phyloP scores from a whole-genome alignment of 2,329 filamentous ascomycete species.

The Dryadomyces quercivorus region DNA sequence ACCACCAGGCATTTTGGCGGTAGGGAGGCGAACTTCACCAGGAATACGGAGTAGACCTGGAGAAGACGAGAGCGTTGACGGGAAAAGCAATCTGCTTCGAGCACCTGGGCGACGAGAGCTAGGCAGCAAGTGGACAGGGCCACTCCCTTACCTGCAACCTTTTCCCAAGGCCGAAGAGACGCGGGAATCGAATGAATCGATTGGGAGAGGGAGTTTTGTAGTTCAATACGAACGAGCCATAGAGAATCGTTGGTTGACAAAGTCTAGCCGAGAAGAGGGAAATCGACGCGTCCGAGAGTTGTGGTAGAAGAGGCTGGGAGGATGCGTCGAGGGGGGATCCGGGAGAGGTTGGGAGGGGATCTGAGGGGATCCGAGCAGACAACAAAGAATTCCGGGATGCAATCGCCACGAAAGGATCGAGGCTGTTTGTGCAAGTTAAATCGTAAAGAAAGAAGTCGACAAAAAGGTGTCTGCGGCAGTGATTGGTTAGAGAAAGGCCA shows the following conservation, averaged over 20 bases:
- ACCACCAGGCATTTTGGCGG: conserved; percentile 55
- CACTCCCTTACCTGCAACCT: conserved; percentile 17
- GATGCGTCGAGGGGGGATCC: not conserved
- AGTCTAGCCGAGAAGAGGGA: conserved; percentile 16
- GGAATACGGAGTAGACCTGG: not conserved
- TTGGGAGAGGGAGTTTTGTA: conserved; percentile 1
- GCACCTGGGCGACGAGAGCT: conserved; percentile 21
- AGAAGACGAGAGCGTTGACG: conserved; percentile 13
- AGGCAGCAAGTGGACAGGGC: conserved; percentile 13
- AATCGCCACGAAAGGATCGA: not conserved
- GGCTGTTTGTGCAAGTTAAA: not conserved
- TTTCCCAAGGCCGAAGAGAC: conserved; percentile 27
- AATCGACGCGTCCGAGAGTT: not conserved
- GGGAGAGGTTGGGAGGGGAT: not conserved
- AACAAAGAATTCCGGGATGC: not conserved
- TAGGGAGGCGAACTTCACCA: conserved; percentile 3
- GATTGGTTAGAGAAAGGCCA: not conserved
- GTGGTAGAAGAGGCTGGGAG: too few species aligned
- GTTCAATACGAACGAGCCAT: conserved; percentile 18
- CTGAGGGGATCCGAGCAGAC: not conserved
- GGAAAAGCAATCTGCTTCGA: conserved; percentile 24
- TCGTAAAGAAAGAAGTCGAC: not conserved
- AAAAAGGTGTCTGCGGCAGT: not conserved
- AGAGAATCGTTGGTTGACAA: conserved; percentile 17
- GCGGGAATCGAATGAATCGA: conserved; percentile 8